Evolutionary conservation across 2,329 filamentous ascomycete species (phyloP).

Genomic region (Drechslera avenae): DNA sequence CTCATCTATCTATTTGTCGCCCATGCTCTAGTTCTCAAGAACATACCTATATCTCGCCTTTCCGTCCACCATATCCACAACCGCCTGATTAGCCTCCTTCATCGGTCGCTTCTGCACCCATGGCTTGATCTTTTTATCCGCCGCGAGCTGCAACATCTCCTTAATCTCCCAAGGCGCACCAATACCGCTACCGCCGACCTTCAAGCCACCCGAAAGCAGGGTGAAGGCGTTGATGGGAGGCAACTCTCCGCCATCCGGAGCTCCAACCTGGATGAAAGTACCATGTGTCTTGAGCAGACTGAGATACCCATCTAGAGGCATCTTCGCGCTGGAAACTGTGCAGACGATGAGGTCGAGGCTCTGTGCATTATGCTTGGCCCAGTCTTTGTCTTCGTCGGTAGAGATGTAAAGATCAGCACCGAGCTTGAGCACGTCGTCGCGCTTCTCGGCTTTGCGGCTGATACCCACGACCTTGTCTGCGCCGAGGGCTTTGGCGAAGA

Average conservation of each 20-base stretch:
- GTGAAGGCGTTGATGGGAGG: conserved; percentile 59
- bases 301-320: conserved; percentile 65
- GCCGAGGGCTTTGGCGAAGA: conserved; percentile 73
- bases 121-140: conserved; percentile 62
- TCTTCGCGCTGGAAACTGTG: conserved; percentile 57
- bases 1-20: background rate
- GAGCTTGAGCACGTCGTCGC: conserved; percentile 63
- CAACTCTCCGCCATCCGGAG: conserved; percentile 38
- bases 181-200: conserved; percentile 33
- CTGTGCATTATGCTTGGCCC: conserved; percentile 60
- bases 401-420: conserved; percentile 67
- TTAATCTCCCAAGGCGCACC: conserved; percentile 31
- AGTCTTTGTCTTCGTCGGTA: conserved; percentile 62
- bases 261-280: conserved; percentile 67
- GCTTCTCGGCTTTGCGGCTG: conserved; percentile 65
- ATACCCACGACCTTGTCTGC: conserved; percentile 70
- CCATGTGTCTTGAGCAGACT: conserved; percentile 63
- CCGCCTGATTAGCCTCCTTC: conserved; percentile 58
- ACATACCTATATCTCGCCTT: conserved; percentile 56
- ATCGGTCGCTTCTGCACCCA: conserved; percentile 67
- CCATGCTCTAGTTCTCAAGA: conserved; percentile 28
- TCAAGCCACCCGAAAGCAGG: conserved; percentile 49
- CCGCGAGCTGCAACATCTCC: conserved; percentile 60
- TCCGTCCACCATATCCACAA: conserved; percentile 63
- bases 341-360: conserved; percentile 64